phyloP scores from a whole-genome alignment of 2,329 filamentous ascomycete genomes.

The Botrytis galanthina region DNA sequence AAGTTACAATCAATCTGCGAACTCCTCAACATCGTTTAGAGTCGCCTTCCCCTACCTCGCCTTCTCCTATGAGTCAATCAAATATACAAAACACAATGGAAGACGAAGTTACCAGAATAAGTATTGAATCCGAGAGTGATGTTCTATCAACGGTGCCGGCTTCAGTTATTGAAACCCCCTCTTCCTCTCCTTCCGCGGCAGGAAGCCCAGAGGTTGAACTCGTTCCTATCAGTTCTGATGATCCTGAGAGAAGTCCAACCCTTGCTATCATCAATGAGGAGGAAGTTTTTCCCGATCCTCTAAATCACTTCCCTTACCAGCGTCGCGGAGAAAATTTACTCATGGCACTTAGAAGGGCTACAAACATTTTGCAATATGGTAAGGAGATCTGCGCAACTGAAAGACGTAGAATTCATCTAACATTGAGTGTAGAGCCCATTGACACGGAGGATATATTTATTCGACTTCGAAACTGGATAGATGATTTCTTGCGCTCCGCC shows the following conservation, averaged over 20 bases:
- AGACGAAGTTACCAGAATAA: slow-evolving; percentile 30
- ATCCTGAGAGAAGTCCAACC: slow-evolving; percentile 34
- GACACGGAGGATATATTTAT: slow-evolving; percentile 47
- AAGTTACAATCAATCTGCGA: slow-evolving; percentile 61
- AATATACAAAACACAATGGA: slow-evolving; percentile 32
- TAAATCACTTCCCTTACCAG: slow-evolving; percentile 47
- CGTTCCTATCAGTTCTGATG: slow-evolving; percentile 31
- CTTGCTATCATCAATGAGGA: slow-evolving; percentile 37
- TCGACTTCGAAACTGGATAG: slow-evolving; percentile 51
- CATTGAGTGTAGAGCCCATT: slow-evolving; percentile 41
- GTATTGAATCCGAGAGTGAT: slow-evolving; percentile 37
- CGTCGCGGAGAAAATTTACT: slow-evolving; percentile 28
- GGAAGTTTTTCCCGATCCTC: slow-evolving; percentile 42
- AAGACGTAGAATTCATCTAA: slow-evolving; percentile 25
- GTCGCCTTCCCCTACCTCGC: slow-evolving; percentile 45
- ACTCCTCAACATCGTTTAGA: slow-evolving; percentile 43
- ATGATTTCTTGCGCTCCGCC: slow-evolving; percentile 47
- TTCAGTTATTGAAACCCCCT: slow-evolving; percentile 33
- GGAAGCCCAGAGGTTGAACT: slow-evolving; percentile 38
- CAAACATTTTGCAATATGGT: slow-evolving; percentile 41
- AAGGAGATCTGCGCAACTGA: slow-evolving; percentile 33
- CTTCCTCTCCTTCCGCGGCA: slow-evolving; percentile 34
- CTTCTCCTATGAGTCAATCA: slow-evolving; percentile 42
- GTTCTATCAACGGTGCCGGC: slow-evolving; percentile 33
- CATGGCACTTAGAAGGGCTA: slow-evolving; percentile 32